phyloP scores from a whole-genome alignment of 2,329 filamentous ascomycete species.

The Trichophyton equinum region DNA sequence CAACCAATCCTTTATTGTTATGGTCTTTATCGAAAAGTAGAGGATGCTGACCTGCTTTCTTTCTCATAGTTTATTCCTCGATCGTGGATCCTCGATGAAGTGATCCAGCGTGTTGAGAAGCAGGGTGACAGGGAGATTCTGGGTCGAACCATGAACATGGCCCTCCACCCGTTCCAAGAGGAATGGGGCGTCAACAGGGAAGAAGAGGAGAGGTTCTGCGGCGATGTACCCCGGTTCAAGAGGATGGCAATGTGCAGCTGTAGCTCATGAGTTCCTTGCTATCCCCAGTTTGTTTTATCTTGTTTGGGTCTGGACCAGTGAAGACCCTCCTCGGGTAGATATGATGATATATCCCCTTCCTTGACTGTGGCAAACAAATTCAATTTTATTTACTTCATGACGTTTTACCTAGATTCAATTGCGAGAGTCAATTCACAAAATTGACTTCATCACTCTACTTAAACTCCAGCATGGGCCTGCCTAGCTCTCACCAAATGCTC shows the following conservation, averaged over 20 bases:
- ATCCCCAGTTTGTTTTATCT: slow-evolving; percentile 5
- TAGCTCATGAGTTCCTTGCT: slow-evolving; percentile 50
- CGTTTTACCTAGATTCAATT: background rate
- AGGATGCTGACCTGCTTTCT: background rate
- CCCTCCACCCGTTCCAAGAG: slow-evolving; percentile 73
- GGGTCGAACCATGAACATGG: slow-evolving; percentile 66
- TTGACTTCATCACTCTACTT: background rate
- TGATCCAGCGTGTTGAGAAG: slow-evolving; percentile 81
- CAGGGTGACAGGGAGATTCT: slow-evolving; percentile 69
- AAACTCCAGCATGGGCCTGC: background rate
- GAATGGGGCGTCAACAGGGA: slow-evolving; percentile 45
- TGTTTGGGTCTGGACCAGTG: background rate
- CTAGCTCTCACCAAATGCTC: background rate
- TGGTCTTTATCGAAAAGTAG: no score
- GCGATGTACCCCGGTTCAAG: slow-evolving; percentile 66
- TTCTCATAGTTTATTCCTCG: slow-evolving; percentile 59
- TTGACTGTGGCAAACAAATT: background rate
- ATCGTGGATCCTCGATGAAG: slow-evolving; percentile 83
- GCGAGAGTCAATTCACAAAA: background rate
- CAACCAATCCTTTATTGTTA: background rate
- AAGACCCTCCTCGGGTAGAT: background rate
- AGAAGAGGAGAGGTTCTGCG: slow-evolving; percentile 72
- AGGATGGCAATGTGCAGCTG: slow-evolving; percentile 90
- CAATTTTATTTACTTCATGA: background rate
- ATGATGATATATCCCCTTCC: background rate